These are phyloP conservation scores for Rubia tinctorum DNA, from an alignment of 305 asterid species.

Conservation along the genomic window DNA sequence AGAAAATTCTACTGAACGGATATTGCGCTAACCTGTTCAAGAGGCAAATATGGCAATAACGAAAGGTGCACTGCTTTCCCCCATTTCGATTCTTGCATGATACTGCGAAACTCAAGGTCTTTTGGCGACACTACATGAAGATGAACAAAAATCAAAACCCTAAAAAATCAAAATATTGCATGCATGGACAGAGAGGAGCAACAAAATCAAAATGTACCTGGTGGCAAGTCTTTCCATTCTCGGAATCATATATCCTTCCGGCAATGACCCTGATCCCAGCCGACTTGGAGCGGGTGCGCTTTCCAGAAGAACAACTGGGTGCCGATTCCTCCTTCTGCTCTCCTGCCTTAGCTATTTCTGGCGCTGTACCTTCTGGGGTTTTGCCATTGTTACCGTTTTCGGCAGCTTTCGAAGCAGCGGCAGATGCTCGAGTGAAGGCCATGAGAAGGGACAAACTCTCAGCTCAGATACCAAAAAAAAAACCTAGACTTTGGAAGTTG, in stretches of 20 bases:
- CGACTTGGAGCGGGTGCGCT: neutral
- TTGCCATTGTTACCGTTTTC: neutral
- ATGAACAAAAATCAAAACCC: neutral
- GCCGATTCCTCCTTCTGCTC: neutral
- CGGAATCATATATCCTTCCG: constrained; percentile 22
- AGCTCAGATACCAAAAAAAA: neutral
- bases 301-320: neutral
- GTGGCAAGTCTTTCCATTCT: constrained; percentile 27
- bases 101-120: constrained; percentile 14
- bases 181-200: neutral
- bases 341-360: neutral
- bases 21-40: constrained; percentile 16
- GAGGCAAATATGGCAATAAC: constrained; percentile 23
- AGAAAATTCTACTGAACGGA: neutral
- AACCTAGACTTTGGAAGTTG: too few relatives aligned
- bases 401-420: constrained; percentile 13
- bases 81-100: constrained; percentile 16
- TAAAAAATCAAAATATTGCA: neutral
- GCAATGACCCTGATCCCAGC: constrained; percentile 18
- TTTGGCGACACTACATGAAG: constrained; percentile 21
- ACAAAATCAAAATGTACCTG: constrained; percentile 18
- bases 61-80: constrained; percentile 17
- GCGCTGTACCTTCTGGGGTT: neutral
- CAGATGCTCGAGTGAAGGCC: constrained; percentile 11
- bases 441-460: neutral